Evolutionary conservation across 495 filamentous ascomycete species (phyloP).

Genomic region (Penicillium pancosmium): DNA sequence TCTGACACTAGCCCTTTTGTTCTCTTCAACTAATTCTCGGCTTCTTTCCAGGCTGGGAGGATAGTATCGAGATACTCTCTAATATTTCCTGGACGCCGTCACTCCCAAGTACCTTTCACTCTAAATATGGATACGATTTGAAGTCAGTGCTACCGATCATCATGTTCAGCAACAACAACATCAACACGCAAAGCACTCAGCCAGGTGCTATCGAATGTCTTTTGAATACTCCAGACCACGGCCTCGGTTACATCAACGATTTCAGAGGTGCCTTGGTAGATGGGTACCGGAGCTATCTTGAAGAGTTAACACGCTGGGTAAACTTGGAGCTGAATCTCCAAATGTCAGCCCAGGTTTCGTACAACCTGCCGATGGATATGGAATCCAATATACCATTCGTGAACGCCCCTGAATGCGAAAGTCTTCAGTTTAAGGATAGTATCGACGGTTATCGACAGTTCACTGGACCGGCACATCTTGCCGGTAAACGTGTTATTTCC

Average conservation of each 20-base stretch:
- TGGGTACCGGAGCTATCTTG: slow-evolving; percentile 39
- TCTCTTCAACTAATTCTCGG: not conserved
- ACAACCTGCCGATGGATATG: slow-evolving; percentile 54
- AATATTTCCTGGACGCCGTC: slow-evolving; percentile 48
- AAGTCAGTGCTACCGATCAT: slow-evolving; percentile 27
- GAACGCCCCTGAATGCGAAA: slow-evolving; percentile 50
- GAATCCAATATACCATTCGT: slow-evolving; percentile 41
- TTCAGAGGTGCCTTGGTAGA: slow-evolving; percentile 36
- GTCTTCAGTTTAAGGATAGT: slow-evolving; percentile 27
- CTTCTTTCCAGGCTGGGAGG: slow-evolving; percentile 47
- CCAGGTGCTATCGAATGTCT: slow-evolving; percentile 27
- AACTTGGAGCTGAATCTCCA: slow-evolving; percentile 32
- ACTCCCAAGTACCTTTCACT: slow-evolving; percentile 42
- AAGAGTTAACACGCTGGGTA: slow-evolving; percentile 36
- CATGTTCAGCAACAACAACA: slow-evolving; percentile 31
- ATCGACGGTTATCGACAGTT: slow-evolving; percentile 52
- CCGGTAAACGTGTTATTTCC: slow-evolving; percentile 41
- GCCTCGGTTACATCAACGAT: slow-evolving; percentile 33
- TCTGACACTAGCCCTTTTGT: not conserved
- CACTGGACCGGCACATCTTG: slow-evolving; percentile 44
- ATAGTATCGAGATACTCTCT: slow-evolving; percentile 48
- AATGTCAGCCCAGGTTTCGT: slow-evolving; percentile 49
- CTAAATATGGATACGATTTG: slow-evolving; percentile 35
- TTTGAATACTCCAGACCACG: slow-evolving; percentile 28
- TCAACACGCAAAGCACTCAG: slow-evolving; percentile 18